A percentile compares a stretch with the other conserved stretches of the same genome.
phyloP scores from a whole-genome alignment of 371 early-diverging fungal genomes.

The Nematocida minor region DNA sequence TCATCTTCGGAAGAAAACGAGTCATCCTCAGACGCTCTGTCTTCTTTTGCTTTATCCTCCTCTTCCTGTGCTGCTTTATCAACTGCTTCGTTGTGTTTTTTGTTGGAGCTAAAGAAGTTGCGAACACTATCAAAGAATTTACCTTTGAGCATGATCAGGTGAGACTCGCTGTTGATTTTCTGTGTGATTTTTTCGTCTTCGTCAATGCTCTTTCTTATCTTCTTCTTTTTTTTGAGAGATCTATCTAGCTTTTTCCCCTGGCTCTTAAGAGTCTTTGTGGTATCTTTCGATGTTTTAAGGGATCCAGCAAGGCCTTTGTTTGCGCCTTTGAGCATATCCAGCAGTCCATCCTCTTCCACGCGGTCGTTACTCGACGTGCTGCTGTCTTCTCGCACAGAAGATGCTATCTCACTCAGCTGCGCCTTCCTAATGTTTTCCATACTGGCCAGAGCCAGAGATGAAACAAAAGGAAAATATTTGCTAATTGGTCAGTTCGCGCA shows the following conservation, averaged over 20 bases:
- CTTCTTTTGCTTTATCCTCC: background rate
- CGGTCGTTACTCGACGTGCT: slow-evolving; percentile 31
- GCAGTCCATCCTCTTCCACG: background rate
- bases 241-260: background rate
- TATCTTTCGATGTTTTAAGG: slow-evolving; percentile 26
- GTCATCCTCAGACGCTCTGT: background rate
- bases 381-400: background rate
- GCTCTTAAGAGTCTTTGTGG: slow-evolving; percentile 21
- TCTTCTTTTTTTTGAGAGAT: slow-evolving; percentile 23
- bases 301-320: slow-evolving; percentile 28
- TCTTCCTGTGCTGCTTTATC: background rate
- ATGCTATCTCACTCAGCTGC: no score
- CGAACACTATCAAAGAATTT: slow-evolving; percentile 13
- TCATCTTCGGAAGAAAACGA: background rate
- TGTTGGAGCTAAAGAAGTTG: background rate
- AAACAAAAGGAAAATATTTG: no score
- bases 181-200: background rate
- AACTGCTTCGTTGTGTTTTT: background rate
- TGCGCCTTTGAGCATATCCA: slow-evolving; percentile 20
- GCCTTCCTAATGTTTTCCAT: no score
- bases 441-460: no score
- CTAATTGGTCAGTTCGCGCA: no score
- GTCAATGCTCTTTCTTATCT: slow-evolving; percentile 5
- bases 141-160: slow-evolving; percentile 8
- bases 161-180: slow-evolving; percentile 2